These are phyloP conservation scores for Anisodus acutangulus DNA, from an alignment of 257 asterid genomes.

Conservation along the genomic window DNA sequence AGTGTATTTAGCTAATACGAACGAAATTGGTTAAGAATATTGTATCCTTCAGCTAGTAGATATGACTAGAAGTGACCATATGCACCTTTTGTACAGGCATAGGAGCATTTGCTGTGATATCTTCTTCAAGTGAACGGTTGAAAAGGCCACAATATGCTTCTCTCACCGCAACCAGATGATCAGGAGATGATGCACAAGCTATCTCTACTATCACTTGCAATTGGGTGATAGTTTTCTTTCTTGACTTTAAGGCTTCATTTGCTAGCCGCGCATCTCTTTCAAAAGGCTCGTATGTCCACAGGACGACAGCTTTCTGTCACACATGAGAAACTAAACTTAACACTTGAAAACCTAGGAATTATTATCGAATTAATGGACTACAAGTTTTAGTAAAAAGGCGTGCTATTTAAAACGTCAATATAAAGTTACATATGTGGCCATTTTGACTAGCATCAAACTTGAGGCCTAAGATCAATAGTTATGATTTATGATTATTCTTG, in stretches of 20 bases:
- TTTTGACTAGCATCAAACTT: neutral
- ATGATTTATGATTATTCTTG: neutral
- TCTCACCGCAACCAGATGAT: slow-evolving; percentile 71
- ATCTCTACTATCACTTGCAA: slow-evolving; percentile 77
- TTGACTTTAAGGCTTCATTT: slow-evolving; percentile 61
- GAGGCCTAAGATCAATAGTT: neutral
- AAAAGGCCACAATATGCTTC: slow-evolving; percentile 64
- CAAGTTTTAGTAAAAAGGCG: too few species aligned
- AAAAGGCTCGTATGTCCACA: slow-evolving; percentile 75
- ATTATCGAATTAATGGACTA: too few species aligned
- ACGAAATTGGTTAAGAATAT: neutral
- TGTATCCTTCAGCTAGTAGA: neutral
- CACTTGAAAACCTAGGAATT: slow-evolving; percentile 17
- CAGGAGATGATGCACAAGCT: slow-evolving; percentile 77
- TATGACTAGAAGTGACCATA: neutral
- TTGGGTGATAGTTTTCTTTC: slow-evolving; percentile 48
- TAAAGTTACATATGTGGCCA: neutral
- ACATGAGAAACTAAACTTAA: slow-evolving; percentile 23
- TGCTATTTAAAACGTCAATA: neutral
- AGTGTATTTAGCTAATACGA: neutral
- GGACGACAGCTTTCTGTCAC: slow-evolving; percentile 66
- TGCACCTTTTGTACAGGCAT: slow-evolving; percentile 70
- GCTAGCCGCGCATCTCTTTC: slow-evolving; percentile 87
- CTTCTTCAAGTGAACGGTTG: slow-evolving; percentile 73
- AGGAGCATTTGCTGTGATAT: slow-evolving; percentile 58